Percentiles rank a stretch among this genome's conserved stretches.
Conservation (phyloP, 2,329 filamentous ascomycete species). For the Colletotrichum ledebouriae region DNA sequence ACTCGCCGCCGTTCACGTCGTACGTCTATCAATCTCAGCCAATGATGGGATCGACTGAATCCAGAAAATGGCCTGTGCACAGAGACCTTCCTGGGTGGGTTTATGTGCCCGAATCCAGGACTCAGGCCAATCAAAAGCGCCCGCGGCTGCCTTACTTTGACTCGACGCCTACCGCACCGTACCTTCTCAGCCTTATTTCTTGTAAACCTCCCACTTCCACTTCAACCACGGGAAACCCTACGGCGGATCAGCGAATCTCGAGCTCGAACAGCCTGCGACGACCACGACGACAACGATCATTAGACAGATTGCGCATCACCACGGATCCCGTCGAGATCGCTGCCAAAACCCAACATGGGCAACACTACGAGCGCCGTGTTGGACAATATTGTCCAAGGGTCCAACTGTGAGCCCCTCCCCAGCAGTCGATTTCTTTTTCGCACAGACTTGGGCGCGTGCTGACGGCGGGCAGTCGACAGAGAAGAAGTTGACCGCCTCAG, state of each 20-base stretch:
- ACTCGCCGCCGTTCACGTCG: slow-evolving; percentile 32
- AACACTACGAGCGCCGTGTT: slow-evolving; percentile 81
- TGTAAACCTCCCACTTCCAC: slow-evolving; percentile 26
- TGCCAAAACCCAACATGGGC: slow-evolving; percentile 64
- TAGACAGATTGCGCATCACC: slow-evolving; percentile 2
- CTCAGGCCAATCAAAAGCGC: slow-evolving; percentile 28
- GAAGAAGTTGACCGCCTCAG: slow-evolving; percentile 96
- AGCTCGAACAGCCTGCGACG: slow-evolving; percentile 33
- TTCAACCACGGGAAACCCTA: slow-evolving; percentile 27
- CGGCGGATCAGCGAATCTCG: slow-evolving; percentile 31
- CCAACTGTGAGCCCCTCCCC: slow-evolving; percentile 79
- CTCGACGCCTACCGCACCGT: slow-evolving; percentile 27
- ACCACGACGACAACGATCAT: neutral
- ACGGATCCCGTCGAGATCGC: slow-evolving; percentile 23
- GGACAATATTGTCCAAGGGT: slow-evolving; percentile 95
- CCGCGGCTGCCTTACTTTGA: slow-evolving; percentile 28
- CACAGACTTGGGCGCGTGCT: slow-evolving; percentile 35
- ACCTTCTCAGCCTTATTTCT: slow-evolving; percentile 32
- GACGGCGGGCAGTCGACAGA: slow-evolving; percentile 79
- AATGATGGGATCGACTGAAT: slow-evolving; percentile 24
- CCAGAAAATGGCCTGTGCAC: slow-evolving; percentile 27
- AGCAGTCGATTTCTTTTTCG: slow-evolving; percentile 41
- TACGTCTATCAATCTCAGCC: slow-evolving; percentile 21
- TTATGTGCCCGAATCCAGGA: slow-evolving; percentile 31
- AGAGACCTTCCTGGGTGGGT: slow-evolving; percentile 3